Conservation (phyloP, 2,329 filamentous ascomycete species). For the Immersiporthe knoxdaviesiana region DNA sequence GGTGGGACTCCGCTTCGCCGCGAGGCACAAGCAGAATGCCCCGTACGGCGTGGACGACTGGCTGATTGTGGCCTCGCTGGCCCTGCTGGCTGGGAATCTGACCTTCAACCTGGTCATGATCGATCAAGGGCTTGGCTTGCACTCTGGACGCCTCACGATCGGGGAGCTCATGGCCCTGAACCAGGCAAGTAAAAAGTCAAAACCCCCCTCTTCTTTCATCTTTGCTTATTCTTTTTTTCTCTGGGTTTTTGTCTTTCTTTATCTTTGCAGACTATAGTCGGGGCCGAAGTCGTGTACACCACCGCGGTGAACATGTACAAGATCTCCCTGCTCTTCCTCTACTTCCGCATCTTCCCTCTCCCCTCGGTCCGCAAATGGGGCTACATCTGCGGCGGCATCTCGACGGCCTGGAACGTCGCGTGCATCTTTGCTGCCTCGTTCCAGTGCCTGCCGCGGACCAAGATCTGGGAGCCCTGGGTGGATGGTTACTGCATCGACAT, state of each 20-base stretch:
- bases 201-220: too few relatives aligned
- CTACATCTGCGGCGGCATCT: slow-evolving; percentile 17
- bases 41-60: slow-evolving; percentile 23
- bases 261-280: slow-evolving; percentile 13
- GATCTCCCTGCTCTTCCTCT: slow-evolving; percentile 23
- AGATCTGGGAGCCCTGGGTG: slow-evolving; percentile 25
- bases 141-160: slow-evolving; percentile 20
- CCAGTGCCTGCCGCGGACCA: slow-evolving; percentile 19
- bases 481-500: slow-evolving; percentile 22
- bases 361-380: slow-evolving; percentile 21
- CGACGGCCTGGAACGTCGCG: slow-evolving; percentile 22
- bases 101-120: slow-evolving; percentile 22
- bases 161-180: slow-evolving; percentile 13
- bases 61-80: slow-evolving; percentile 13
- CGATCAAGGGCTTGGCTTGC: slow-evolving; percentile 12
- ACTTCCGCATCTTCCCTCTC: slow-evolving; percentile 22
- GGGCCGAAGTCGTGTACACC: slow-evolving; percentile 19
- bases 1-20: slow-evolving; percentile 14
- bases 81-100: slow-evolving; percentile 16
- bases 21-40: slow-evolving; percentile 15
- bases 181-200: slow-evolving; percentile 11
- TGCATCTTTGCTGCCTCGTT: slow-evolving; percentile 23
- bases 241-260: neutral
- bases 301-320: slow-evolving; percentile 24
- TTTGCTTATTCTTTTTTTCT: neutral